Percentiles rank a stretch among this genome's conserved stretches.
phyloP scores from a whole-genome alignment of 805 yeast genomes.

The Cyberlindnera bimundalis region DNA sequence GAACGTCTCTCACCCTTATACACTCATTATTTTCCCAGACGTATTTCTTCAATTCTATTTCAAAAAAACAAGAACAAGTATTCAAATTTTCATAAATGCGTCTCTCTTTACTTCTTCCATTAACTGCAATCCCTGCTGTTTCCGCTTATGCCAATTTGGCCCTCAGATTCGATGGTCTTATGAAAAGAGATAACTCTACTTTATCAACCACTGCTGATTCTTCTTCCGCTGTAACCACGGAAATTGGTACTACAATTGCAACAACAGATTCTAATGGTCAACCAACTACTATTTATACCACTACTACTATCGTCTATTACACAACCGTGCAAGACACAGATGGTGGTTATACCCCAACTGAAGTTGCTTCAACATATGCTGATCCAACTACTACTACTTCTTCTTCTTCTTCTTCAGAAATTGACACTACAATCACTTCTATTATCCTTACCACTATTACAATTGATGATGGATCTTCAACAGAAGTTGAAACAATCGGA shows the following conservation, averaged over 20 bases:
- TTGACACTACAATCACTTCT: slow-evolving; percentile 43
- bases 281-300: slow-evolving; percentile 45
- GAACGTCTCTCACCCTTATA: slow-evolving; percentile 1
- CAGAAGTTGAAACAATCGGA: slow-evolving; percentile 32
- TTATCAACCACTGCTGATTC: slow-evolving; percentile 5
- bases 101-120: slow-evolving; percentile 13
- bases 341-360: slow-evolving; percentile 42
- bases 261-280: slow-evolving; percentile 24
- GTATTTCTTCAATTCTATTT: no score
- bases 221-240: slow-evolving; percentile 19
- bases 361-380: slow-evolving; percentile 10
- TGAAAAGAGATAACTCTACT: slow-evolving; percentile 22
- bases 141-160: slow-evolving; percentile 26
- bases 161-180: slow-evolving; percentile 21
- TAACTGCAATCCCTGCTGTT: slow-evolving; percentile 16
- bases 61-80: not conserved
- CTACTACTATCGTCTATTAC: slow-evolving; percentile 37
- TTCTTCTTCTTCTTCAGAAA: slow-evolving; percentile 1
- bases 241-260: slow-evolving; percentile 20
- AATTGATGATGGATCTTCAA: slow-evolving; percentile 33
- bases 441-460: slow-evolving; percentile 32
- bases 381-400: slow-evolving; percentile 9
- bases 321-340: slow-evolving; percentile 58
- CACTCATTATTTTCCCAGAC: no score
- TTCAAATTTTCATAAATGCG: slow-evolving; percentile 12